Conservation (phyloP, 768 basidiomycete species). For the Arthromyces matolae region DNA sequence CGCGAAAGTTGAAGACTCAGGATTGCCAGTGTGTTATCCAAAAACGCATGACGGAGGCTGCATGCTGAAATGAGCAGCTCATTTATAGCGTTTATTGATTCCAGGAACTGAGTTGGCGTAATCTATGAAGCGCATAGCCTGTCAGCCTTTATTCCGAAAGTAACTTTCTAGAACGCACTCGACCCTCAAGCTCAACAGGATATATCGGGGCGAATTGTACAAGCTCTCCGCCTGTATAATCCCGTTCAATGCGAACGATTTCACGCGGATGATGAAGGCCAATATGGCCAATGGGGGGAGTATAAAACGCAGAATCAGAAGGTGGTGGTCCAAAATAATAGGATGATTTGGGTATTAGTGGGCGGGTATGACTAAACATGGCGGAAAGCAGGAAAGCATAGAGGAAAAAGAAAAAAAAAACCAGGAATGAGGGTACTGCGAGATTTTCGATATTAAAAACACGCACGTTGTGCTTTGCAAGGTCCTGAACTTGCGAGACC, state of each 20-base stretch:
- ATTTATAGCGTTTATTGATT: slow-evolving; percentile 90
- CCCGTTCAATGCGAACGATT: slow-evolving; percentile 86
- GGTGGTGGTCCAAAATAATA: slow-evolving; percentile 84
- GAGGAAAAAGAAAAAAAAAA: background rate
- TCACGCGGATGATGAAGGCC: slow-evolving; percentile 90
- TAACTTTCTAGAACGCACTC: slow-evolving; percentile 52
- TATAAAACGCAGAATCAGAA: slow-evolving; percentile 75
- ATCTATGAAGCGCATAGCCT: slow-evolving; percentile 46
- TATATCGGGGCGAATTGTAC: slow-evolving; percentile 87
- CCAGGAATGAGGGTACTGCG: slow-evolving; percentile 8
- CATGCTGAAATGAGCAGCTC: slow-evolving; percentile 83
- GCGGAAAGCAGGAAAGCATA: slow-evolving; percentile 2
- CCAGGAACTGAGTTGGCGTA: slow-evolving; percentile 84
- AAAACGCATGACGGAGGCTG: slow-evolving; percentile 62
- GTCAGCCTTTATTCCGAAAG: slow-evolving; percentile 6
- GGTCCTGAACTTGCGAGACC: slow-evolving; percentile 39
- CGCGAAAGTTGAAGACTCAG: slow-evolving; percentile 78
- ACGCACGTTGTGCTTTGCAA: slow-evolving; percentile 44
- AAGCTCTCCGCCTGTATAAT: slow-evolving; percentile 88
- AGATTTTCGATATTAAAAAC: slow-evolving; percentile 10
- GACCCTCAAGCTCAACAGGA: slow-evolving; percentile 88
- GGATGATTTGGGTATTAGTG: slow-evolving; percentile 69
- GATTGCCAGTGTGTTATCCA: slow-evolving; percentile 79
- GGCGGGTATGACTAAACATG: slow-evolving; percentile 32
- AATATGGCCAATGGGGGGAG: slow-evolving; percentile 76